Base-by-base conservation (phyloP, 306 rosid genomes). In the Purshia tridentata region DNA sequence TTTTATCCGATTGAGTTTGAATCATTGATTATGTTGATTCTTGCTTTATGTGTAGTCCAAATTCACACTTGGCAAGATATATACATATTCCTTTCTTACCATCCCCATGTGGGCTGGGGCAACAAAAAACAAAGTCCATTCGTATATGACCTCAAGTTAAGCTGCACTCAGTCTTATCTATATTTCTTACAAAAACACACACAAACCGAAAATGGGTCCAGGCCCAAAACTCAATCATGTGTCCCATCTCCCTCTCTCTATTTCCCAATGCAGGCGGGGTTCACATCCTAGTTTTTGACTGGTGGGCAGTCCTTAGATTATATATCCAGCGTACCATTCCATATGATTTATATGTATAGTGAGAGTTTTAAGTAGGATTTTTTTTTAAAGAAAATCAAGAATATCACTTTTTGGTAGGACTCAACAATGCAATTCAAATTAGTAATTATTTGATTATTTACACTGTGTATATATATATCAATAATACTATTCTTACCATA, bases 251-350 rank as follows among this genome's bases (percentile, higher is more conserved):
- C 19, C 39, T 61, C 22, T 61, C 66, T 16, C 66, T 16, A 61
- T 39, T 61, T 61, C 66, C 66, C 13, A 61, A 60, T 16, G 14
- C 1, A 16, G 22, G 13, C 7, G 46, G 66, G 8, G 23, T 19
- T 39, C 22, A 39, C 66, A 39, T 37, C 66, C 23, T 61, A 61
- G 67, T 61, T 61, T 61, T 14, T 61, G 67, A 14, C 39, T 0
- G 67, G 47, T 16, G 67, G 67, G 45, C 65, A 58, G 42, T 58
- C 23, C 37, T 63, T 22, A 12, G 12, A 66, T 66, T 47, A 44
- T 19, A 46, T 8, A 18, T 65, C 70, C 20, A 46, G 19, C 4
- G 52, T 15, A 66, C 14, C 54, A 6, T 19, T 64, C 39, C 19
- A 19, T 59, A 59, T 44, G 47, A 9, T 20, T 6, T 35, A 4